phyloP scores from a whole-genome alignment of 176 grass and related monocot genomes.

The Elaeis guineensis region DNA sequence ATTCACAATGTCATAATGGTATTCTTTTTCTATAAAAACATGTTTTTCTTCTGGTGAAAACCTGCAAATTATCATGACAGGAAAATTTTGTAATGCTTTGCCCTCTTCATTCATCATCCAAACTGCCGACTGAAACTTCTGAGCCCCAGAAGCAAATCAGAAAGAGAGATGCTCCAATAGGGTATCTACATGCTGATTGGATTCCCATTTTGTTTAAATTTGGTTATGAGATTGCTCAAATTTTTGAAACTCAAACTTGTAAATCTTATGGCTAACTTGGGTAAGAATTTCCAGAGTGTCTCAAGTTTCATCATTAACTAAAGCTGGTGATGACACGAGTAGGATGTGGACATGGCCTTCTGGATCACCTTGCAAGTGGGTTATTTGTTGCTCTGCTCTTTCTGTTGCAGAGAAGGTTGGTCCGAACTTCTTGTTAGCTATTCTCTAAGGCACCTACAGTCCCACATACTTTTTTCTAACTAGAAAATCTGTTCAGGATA shows the following conservation, averaged over 20 bases:
- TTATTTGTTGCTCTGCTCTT: slow-evolving; percentile 81
- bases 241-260: too few relatives aligned
- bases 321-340: slow-evolving; percentile 17
- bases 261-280: too few relatives aligned
- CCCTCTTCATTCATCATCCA: slow-evolving; percentile 54
- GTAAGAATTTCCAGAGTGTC: slow-evolving; percentile 27
- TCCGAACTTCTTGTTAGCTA: background rate
- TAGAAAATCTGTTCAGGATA: slow-evolving; percentile 30
- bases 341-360: slow-evolving; percentile 57
- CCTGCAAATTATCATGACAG: slow-evolving; percentile 25
- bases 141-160: slow-evolving; percentile 36
- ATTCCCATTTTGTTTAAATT: background rate
- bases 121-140: slow-evolving; percentile 46
- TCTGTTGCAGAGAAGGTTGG: slow-evolving; percentile 65
- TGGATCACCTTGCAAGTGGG: slow-evolving; percentile 67
- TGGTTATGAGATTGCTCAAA: too few relatives aligned
- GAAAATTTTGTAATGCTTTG: slow-evolving; percentile 98
- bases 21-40: too few relatives aligned
- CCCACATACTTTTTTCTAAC: slow-evolving; percentile 18
- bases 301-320: slow-evolving; percentile 26
- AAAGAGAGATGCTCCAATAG: slow-evolving; percentile 33
- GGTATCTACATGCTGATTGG: slow-evolving; percentile 25
- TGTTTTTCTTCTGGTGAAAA: too few relatives aligned
- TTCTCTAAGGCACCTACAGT: too few relatives aligned
- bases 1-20: too few relatives aligned